These are phyloP conservation scores for Nicotiana noctiflora DNA, from an alignment of 257 asterid genomes.

Conservation along the genomic window DNA sequence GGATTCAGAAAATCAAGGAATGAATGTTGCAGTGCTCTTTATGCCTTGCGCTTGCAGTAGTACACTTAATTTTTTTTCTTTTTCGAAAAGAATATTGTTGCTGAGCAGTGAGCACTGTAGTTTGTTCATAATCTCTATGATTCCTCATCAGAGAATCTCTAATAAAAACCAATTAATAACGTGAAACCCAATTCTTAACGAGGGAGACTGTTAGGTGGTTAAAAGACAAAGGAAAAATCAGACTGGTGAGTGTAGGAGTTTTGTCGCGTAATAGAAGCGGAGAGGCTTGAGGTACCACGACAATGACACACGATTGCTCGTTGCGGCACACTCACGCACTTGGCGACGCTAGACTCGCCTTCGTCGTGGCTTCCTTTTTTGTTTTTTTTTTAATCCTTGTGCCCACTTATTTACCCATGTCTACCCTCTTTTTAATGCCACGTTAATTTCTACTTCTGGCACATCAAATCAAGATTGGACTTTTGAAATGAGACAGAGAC, in stretches of 20 bases:
- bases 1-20: neutral
- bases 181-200: neutral
- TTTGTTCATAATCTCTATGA: neutral
- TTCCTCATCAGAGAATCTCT: neutral
- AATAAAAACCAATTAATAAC: neutral
- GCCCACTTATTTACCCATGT: neutral
- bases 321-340: conserved; percentile 2
- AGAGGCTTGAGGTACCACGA: conserved; percentile 19
- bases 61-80: neutral
- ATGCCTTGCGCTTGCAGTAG: neutral
- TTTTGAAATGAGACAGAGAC: neutral
- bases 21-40: neutral
- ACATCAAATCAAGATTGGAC: neutral
- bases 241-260: neutral
- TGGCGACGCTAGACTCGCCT: neutral
- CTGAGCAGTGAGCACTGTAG: neutral
- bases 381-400: neutral
- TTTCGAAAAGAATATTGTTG: neutral
- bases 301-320: conserved; percentile 30
- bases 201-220: neutral
- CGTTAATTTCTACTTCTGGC: neutral
- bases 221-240: neutral
- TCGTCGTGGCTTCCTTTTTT: neutral
- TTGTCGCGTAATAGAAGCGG: conserved; percentile 16
- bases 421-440: neutral